Percentiles rank a stretch among this genome's conserved stretches.
Conservation (phyloP, 768 basidiomycete species). For the Suillus bovinus region DNA sequence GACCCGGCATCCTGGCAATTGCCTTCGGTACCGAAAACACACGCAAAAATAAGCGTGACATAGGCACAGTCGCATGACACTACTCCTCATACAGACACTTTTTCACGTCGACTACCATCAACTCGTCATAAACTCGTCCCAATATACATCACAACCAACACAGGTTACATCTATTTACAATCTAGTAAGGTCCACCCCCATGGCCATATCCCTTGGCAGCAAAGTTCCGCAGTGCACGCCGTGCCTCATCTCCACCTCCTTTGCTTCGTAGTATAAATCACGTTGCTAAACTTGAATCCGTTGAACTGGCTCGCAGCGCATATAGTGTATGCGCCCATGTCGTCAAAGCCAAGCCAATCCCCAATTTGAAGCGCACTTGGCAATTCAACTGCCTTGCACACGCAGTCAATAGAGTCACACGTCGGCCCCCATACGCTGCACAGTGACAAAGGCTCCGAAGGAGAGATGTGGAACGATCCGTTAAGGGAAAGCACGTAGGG, state of each 20-base stretch:
- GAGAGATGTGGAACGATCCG: constrained; percentile 51
- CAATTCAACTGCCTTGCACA: constrained; percentile 61
- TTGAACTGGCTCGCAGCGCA: constrained; percentile 97
- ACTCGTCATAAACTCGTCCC: neutral
- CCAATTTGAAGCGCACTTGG: constrained; percentile 80
- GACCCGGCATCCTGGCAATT: neutral
- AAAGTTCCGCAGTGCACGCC: constrained; percentile 50
- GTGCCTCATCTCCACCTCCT: constrained; percentile 50
- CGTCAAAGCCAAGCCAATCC: constrained; percentile 97
- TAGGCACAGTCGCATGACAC: neutral
- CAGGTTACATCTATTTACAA: too few species aligned
- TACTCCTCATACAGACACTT: neutral
- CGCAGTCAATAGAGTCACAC: constrained; percentile 96
- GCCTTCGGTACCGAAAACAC: constrained; percentile 5
- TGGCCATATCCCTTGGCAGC: constrained; percentile 44
- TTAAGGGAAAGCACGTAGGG: constrained; percentile 77
- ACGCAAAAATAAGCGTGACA: constrained; percentile 5
- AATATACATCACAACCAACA: too few species aligned
- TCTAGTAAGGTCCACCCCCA: constrained; percentile 20
- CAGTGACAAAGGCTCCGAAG: constrained; percentile 42
- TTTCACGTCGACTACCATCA: constrained; percentile 1
- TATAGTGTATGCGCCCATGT: constrained; percentile 99
- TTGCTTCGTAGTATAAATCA: constrained; percentile 78
- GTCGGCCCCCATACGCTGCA: constrained; percentile 98
- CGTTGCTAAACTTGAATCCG: constrained; percentile 80